phyloP scores from a whole-genome alignment of 352 stramenopile species.

The Pythium grandisporangium region DNA sequence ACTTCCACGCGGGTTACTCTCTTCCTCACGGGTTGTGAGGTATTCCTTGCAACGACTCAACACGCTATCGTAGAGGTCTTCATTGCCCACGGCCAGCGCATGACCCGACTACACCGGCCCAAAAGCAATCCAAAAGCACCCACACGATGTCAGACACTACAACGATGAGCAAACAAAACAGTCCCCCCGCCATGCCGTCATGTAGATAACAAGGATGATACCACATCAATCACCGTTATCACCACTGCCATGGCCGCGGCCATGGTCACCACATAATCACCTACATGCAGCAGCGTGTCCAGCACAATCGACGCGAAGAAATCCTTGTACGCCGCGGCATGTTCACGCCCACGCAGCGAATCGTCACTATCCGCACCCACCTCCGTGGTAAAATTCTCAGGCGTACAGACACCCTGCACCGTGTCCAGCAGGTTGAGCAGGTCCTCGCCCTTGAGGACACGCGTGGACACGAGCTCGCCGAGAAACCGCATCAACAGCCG shows the following conservation, averaged over 20 bases:
- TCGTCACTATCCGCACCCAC: no score
- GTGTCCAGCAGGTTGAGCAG: constrained; percentile 49
- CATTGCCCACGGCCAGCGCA: constrained; percentile 22
- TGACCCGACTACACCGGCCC: constrained; percentile 45
- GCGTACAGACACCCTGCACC: constrained; percentile 51
- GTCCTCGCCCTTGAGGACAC: constrained; percentile 52
- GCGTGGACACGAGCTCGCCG: constrained; percentile 38
- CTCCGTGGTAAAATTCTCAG: constrained; percentile 45
- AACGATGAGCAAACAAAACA: neutral
- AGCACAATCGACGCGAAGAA: constrained; percentile 65
- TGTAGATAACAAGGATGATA: no score
- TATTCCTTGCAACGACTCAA: constrained; percentile 67
- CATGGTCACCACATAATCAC: no score
- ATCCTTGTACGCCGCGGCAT: constrained; percentile 65
- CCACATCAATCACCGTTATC: no score
- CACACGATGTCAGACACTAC: neutral
- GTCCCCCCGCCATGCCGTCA: no score
- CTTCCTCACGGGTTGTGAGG: constrained; percentile 47
- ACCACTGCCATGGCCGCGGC: no score
- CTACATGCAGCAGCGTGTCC: constrained; percentile 53
- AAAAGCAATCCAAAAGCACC: no score
- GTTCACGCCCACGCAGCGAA: constrained; percentile 26
- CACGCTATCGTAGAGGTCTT: constrained; percentile 63
- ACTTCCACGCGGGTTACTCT: constrained; percentile 41
- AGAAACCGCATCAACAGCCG: constrained; percentile 58